These are phyloP conservation scores for Termitomyces sp. DNA, from an alignment of 768 basidiomycete genomes.

Conservation along the genomic window DNA sequence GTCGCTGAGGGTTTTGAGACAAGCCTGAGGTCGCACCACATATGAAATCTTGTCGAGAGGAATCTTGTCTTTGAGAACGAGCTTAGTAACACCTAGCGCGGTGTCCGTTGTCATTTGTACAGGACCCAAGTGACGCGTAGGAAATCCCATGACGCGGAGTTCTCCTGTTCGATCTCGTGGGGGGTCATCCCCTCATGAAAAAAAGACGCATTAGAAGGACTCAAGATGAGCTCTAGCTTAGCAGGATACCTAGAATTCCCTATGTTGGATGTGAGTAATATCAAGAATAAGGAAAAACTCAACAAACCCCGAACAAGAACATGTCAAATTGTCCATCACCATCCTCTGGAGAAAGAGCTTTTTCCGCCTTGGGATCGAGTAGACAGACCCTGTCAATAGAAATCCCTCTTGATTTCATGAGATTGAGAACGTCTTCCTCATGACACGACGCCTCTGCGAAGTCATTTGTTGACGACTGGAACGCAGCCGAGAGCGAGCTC, in stretches of 20 bases:
- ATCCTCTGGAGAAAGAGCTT: slow-evolving; percentile 71
- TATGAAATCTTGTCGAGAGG: slow-evolving; percentile 72
- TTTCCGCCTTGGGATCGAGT: slow-evolving; percentile 86
- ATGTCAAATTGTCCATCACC: slow-evolving; percentile 72
- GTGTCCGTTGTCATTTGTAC: slow-evolving; percentile 99
- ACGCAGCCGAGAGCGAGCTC: slow-evolving; percentile 42
- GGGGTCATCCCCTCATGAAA: slow-evolving; percentile 80
- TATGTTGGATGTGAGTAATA: slow-evolving; percentile 19
- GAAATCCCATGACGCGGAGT: slow-evolving; percentile 83
- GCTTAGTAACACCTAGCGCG: slow-evolving; percentile 86
- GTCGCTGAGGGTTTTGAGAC: neutral
- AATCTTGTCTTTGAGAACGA: slow-evolving; percentile 75
- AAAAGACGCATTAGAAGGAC: neutral
- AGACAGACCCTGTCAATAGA: slow-evolving; percentile 74
- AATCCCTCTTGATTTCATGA: slow-evolving; percentile 44
- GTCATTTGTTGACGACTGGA: slow-evolving; percentile 20
- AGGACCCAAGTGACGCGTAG: slow-evolving; percentile 77
- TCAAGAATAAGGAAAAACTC: neutral
- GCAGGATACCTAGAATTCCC: slow-evolving; percentile 58
- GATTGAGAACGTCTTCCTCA: slow-evolving; percentile 49
- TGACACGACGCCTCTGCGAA: slow-evolving; percentile 43
- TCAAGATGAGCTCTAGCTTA: no score
- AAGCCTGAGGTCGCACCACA: slow-evolving; percentile 42
- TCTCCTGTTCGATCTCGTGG: slow-evolving; percentile 91
- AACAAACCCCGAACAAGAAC: slow-evolving; percentile 86